phyloP scores from a whole-genome alignment of 805 yeast genomes.

The Candida maesae region DNA sequence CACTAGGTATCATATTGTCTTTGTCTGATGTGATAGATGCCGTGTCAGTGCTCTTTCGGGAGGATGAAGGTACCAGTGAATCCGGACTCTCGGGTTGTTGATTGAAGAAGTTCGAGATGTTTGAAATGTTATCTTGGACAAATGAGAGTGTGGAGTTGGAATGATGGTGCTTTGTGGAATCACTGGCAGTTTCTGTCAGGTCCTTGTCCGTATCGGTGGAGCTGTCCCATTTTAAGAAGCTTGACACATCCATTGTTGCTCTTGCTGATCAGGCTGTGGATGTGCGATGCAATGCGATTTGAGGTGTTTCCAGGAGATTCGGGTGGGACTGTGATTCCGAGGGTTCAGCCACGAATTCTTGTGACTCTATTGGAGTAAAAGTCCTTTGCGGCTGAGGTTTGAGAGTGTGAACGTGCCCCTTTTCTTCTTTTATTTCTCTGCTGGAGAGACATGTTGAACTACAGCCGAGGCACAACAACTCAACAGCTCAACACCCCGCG shows the following conservation, averaged over 20 bases:
- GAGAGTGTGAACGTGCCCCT: too few species aligned
- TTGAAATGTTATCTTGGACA: conserved; percentile 18
- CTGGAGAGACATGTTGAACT: too few species aligned
- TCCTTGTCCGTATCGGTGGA: conserved; percentile 5
- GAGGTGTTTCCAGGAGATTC: too few species aligned
- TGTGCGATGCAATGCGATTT: too few species aligned
- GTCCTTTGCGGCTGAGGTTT: too few species aligned
- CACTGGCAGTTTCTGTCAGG: neutral
- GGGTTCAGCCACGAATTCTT: too few species aligned
- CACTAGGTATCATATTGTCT: conserved; percentile 1
- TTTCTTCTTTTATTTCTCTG: too few species aligned
- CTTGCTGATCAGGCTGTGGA: too few species aligned
- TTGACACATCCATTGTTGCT: conserved; percentile 19
- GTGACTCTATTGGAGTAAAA: too few species aligned
- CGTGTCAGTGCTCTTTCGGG: conserved; percentile 1
- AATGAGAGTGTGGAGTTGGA: conserved; percentile 13
- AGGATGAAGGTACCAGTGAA: neutral
- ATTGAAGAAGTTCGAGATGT: conserved; percentile 11
- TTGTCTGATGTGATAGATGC: conserved; percentile 7
- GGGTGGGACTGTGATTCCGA: too few species aligned
- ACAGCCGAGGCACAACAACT: too few species aligned
- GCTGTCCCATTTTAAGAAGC: conserved; percentile 30
- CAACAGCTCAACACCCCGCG: too few species aligned
- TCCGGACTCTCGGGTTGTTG: neutral
- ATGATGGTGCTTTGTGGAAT: conserved; percentile 1